Evolutionary conservation across 2,329 filamentous ascomycete species (phyloP).

Genomic region (Fusarium guadeloupense): DNA sequence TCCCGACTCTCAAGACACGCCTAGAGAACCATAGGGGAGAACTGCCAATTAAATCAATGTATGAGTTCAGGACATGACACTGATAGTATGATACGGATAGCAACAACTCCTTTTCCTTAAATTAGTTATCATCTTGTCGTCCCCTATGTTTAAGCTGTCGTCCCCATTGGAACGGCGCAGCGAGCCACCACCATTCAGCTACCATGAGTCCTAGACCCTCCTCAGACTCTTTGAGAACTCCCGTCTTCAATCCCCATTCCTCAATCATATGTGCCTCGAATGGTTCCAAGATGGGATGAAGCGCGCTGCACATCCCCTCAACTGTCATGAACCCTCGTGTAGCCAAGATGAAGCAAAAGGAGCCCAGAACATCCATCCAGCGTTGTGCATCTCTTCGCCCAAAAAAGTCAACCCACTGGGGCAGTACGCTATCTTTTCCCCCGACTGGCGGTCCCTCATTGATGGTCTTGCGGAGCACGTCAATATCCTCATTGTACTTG

Average conservation of each 20-base stretch:
- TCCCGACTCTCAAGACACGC: too few species aligned
- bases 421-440: slow-evolving; percentile 62
- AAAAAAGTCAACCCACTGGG: slow-evolving; percentile 78
- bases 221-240: slow-evolving; percentile 57
- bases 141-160: slow-evolving; percentile 7
- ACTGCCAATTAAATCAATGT: too few species aligned
- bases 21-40: too few species aligned
- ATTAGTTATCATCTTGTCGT: slow-evolving; percentile 7
- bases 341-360: slow-evolving; percentile 69
- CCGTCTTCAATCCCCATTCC: slow-evolving; percentile 65
- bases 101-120: neutral
- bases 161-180: slow-evolving; percentile 51
- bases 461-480: slow-evolving; percentile 50
- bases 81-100: slow-evolving; percentile 11
- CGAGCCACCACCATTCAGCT: slow-evolving; percentile 75
- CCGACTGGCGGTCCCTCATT: slow-evolving; percentile 53
- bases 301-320: slow-evolving; percentile 61
- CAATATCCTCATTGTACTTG: slow-evolving; percentile 61
- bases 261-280: slow-evolving; percentile 70
- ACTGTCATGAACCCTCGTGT: slow-evolving; percentile 67
- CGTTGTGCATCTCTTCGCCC: slow-evolving; percentile 64
- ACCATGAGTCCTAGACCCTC: slow-evolving; percentile 56
- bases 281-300: slow-evolving; percentile 67
- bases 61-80: too few species aligned
- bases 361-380: slow-evolving; percentile 72